Conservation (phyloP, 257 asterid genomes). For the Solanum raphanifolium region DNA sequence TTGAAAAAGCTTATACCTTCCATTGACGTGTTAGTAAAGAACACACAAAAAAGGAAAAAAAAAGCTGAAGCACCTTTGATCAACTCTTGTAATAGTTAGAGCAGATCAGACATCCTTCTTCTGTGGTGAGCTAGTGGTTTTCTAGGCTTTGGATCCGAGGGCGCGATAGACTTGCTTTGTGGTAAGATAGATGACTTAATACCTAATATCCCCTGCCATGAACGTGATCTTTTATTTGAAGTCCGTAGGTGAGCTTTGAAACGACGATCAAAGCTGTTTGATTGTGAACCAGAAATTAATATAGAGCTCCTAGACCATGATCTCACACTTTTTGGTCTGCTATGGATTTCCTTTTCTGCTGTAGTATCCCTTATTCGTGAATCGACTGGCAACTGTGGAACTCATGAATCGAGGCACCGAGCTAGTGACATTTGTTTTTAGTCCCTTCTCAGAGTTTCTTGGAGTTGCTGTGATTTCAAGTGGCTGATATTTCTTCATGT, state of each 20-base stretch:
- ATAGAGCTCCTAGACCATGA: slow-evolving; percentile 27
- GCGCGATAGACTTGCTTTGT: slow-evolving; percentile 1
- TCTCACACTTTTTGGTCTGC: slow-evolving; percentile 16
- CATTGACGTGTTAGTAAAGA: too few relatives aligned
- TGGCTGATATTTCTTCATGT: neutral
- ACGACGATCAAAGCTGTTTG: slow-evolving; percentile 32
- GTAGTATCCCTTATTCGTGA: slow-evolving; percentile 18
- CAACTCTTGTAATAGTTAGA: neutral
- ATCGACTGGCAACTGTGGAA: slow-evolving; percentile 32
- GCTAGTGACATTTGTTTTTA: neutral
- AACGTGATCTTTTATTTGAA: slow-evolving; percentile 23
- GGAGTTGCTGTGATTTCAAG: slow-evolving; percentile 7
- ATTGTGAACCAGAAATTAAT: slow-evolving; percentile 24
- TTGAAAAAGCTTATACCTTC: too few relatives aligned
- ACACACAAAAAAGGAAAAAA: neutral
- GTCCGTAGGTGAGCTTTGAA: slow-evolving; percentile 13
- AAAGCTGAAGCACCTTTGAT: neutral
- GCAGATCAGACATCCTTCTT: slow-evolving; percentile 31
- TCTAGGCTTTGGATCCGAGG: slow-evolving; percentile 20
- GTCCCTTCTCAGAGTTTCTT: slow-evolving; percentile 9
- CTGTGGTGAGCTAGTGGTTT: slow-evolving; percentile 12
- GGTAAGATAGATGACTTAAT: slow-evolving; percentile 5
- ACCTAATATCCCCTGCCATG: slow-evolving; percentile 2
- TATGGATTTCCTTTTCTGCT: neutral
- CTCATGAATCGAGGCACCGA: slow-evolving; percentile 34